Evolutionary conservation across 2,329 filamentous ascomycete genomes (phyloP), one percentile per base, ranked within the genome.

Genomic region (Pseudomassariella vexata): DNA sequence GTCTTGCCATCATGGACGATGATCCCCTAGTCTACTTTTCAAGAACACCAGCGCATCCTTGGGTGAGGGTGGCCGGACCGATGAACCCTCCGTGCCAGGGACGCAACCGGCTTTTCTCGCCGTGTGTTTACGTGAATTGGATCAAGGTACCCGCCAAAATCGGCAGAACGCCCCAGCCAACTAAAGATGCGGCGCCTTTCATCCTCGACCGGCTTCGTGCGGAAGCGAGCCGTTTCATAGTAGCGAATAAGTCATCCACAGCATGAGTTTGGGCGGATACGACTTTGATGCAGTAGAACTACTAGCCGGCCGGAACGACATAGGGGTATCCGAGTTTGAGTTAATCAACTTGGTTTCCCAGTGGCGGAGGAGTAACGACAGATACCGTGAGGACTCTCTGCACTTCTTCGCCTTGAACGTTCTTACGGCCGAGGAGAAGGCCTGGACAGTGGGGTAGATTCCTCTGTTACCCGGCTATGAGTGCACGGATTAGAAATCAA

Each of bases 71-170:
- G 4, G 49, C 46, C 12, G 56, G 56, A 8, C 37, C 60, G 6
- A 55, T 63, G 50, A 56, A 53, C 18, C 29, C 50, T 7, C 41
- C 63, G 37, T 63, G 60, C 35, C 58, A 63, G 37, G 53, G 64
- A 33, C 44, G 63, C 19, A 64, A 64, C 36, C 48, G 59, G 5
- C 43, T 64, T 4, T 62, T 62, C 35, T 63, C 60, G 5, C 51
- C 52, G 32, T 61, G 59, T 31, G 60, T 64, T 6, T 61, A 64
- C 36, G 61, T 59, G 0, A 62, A 63, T 32, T 45, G 49, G 7
- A 59, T 64, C 32, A 53, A 45, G 28, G 41, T 63, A 19, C 59
- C 60, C 1, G 35, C 42, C 14, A 46, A 50, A 17, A 48, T 63
- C 1, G 44, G 56, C 28, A 44, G 51, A 18, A 43, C 51, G 11